These are phyloP conservation scores for Colletotrichum liriopes DNA, from an alignment of 2,329 filamentous ascomycete genomes.

Conservation along the genomic window DNA sequence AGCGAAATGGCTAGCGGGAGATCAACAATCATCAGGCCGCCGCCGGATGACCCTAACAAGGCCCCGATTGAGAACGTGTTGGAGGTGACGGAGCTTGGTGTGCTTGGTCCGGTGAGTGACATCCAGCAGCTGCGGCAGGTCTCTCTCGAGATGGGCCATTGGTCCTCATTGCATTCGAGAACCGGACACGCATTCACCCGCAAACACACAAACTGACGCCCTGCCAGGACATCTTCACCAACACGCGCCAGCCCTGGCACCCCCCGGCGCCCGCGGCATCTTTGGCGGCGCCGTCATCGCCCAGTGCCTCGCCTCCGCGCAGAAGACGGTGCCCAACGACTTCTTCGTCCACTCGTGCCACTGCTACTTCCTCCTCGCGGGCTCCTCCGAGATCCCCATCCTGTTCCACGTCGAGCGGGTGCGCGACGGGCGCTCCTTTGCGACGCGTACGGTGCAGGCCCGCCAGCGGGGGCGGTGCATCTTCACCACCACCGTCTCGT, in stretches of 20 bases:
- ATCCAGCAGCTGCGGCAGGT: background rate
- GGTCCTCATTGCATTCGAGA: too few relatives aligned
- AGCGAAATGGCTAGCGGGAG: slow-evolving; percentile 45
- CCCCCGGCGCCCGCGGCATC: slow-evolving; percentile 93
- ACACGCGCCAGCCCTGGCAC: slow-evolving; percentile 92
- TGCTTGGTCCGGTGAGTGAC: slow-evolving; percentile 78
- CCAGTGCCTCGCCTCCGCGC: slow-evolving; percentile 89
- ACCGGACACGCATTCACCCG: background rate
- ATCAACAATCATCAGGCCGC: slow-evolving; percentile 80
- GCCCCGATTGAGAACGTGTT: slow-evolving; percentile 91
- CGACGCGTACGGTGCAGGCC: slow-evolving; percentile 96
- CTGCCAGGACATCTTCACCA: slow-evolving; percentile 91
- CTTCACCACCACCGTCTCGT: slow-evolving; percentile 95
- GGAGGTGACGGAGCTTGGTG: slow-evolving; percentile 84
- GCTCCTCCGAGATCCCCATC: slow-evolving; percentile 86
- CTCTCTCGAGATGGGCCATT: background rate
- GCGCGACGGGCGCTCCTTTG: slow-evolving; percentile 89
- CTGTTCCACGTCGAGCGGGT: slow-evolving; percentile 97
- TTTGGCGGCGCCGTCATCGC: slow-evolving; percentile 95
- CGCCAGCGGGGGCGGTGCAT: slow-evolving; percentile 90
- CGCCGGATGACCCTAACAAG: slow-evolving; percentile 79
- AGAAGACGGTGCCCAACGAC: slow-evolving; percentile 84
- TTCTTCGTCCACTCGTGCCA: slow-evolving; percentile 97
- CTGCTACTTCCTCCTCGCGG: slow-evolving; percentile 98
- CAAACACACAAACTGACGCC: background rate